Conservation (phyloP, 768 basidiomycete species). For the Tricholoma sp. region DNA sequence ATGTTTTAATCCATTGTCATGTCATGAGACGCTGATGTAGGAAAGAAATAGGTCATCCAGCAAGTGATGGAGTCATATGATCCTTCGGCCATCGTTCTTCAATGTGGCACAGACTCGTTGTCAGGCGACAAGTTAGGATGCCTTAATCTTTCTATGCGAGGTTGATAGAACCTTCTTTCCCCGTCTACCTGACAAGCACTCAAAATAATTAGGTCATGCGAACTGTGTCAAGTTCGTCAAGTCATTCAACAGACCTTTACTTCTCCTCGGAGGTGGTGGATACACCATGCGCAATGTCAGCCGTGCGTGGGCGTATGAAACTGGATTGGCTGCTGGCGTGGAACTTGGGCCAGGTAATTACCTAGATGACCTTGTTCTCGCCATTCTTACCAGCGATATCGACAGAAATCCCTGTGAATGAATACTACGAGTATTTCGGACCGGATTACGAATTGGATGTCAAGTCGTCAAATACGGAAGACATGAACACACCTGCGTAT, state of each 20-base stretch:
- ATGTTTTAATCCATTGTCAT: conserved; percentile 19
- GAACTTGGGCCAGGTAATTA: conserved; percentile 75
- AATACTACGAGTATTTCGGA: conserved; percentile 99
- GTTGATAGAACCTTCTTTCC: conserved; percentile 28
- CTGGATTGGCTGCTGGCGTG: conserved; percentile 95
- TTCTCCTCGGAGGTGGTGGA: conserved; percentile 94
- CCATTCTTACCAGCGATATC: neutral
- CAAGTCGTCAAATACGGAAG: conserved; percentile 89
- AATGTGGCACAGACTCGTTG: conserved; percentile 96
- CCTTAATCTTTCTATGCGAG: conserved; percentile 94
- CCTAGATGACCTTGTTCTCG: conserved; percentile 6
- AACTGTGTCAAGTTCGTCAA: conserved; percentile 98
- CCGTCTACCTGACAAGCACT: neutral
- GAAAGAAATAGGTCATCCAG: conserved; percentile 65
- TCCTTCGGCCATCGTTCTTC: conserved; percentile 92
- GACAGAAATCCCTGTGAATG: conserved; percentile 89
- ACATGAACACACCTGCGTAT: conserved; percentile 90
- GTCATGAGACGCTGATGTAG: neutral
- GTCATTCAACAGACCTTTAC: conserved; percentile 89
- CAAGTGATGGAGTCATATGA: conserved; percentile 94
- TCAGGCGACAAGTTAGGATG: conserved; percentile 96
- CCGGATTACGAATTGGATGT: conserved; percentile 97
- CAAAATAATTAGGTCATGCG: conserved; percentile 67
- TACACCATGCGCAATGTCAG: conserved; percentile 99
- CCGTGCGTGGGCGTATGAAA: conserved; percentile 96